These are phyloP conservation scores for Selaginella moellendorffii DNA, from an alignment of 75 land plant species.

Conservation along the genomic window DNA sequence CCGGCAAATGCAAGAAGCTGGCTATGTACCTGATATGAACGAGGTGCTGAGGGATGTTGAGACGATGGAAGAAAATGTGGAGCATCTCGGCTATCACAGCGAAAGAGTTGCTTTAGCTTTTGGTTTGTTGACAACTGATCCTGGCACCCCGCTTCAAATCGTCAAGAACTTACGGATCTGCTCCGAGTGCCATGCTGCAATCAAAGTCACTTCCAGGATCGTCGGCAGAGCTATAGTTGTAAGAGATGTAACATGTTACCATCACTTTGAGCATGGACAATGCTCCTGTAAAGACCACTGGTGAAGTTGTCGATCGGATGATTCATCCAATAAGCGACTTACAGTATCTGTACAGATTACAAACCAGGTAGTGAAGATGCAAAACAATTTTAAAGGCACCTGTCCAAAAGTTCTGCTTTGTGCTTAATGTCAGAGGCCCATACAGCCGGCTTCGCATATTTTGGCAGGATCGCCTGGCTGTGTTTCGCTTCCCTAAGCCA, in stretches of 20 bases:
- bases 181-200: not conserved
- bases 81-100: not conserved
- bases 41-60: not conserved
- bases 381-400: not conserved
- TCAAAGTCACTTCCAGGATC: not conserved
- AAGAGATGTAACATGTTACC: not conserved
- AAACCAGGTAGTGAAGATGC: slow-evolving; percentile 3
- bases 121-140: not conserved
- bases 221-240: not conserved
- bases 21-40: not conserved
- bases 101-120: not conserved
- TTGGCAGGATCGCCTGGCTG: not conserved
- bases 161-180: not conserved
- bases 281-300: not conserved
- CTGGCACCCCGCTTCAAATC: not conserved
- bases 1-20: not conserved
- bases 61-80: not conserved
- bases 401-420: not conserved
- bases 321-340: not conserved
- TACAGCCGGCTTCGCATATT: not conserved
- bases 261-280: slow-evolving; percentile 1
- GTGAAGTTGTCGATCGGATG: not conserved
- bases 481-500: not conserved
- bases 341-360: not conserved
- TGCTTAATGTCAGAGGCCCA: not conserved